These are phyloP conservation scores for Hypoxylon rubiginosum DNA, from an alignment of 2,329 filamentous ascomycete species.

Conservation along the genomic window DNA sequence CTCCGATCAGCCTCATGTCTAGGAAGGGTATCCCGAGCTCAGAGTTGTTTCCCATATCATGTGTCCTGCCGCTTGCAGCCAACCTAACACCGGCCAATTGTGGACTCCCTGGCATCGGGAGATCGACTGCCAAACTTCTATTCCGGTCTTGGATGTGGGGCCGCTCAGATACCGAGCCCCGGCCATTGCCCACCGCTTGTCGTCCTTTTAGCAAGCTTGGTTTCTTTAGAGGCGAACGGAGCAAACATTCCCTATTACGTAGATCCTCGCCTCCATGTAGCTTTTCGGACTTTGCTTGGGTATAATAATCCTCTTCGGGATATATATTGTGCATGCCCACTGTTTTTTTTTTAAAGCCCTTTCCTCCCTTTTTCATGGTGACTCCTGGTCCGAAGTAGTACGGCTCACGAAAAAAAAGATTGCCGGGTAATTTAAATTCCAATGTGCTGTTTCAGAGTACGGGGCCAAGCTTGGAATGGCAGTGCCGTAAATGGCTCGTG, in stretches of 20 bases:
- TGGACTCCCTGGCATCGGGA: constrained; percentile 35
- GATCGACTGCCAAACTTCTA: constrained; percentile 30
- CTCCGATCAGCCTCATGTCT: constrained; percentile 22
- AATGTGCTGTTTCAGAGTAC: neutral
- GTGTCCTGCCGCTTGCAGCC: constrained; percentile 24
- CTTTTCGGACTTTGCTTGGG: constrained; percentile 1
- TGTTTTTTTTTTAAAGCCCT: neutral
- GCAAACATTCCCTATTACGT: neutral
- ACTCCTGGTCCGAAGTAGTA: neutral
- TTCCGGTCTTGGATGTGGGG: constrained; percentile 29
- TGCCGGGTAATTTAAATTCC: neutral
- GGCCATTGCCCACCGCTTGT: constrained; percentile 18
- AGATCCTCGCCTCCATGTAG: constrained; percentile 4
- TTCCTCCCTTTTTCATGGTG: neutral
- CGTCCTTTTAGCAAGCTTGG: neutral
- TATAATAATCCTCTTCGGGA: constrained; percentile 1
- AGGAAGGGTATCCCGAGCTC: constrained; percentile 6
- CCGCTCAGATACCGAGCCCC: constrained; percentile 28
- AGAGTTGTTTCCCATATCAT: constrained; percentile 26
- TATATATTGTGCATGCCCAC: neutral
- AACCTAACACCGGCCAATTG: constrained; percentile 38
- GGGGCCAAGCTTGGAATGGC: neutral
- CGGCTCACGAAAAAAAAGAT: neutral
- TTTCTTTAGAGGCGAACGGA: constrained; percentile 1
- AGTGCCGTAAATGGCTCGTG: neutral